phyloP scores from a whole-genome alignment of 257 asterid genomes.

The Thymus quinquecostatus region DNA sequence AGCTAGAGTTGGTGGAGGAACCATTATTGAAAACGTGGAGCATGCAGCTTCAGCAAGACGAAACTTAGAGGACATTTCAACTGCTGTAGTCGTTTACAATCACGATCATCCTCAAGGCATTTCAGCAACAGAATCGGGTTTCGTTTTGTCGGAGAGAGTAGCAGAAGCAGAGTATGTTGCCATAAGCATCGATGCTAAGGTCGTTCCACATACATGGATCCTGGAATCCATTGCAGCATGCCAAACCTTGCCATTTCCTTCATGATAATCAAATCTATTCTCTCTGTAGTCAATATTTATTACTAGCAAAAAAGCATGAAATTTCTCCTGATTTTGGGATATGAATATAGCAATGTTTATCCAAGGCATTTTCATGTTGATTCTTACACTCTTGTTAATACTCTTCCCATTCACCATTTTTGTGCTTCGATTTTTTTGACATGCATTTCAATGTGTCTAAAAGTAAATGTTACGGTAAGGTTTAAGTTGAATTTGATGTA shows the following conservation, averaged over 20 bases:
- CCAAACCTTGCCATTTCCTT: conserved; percentile 43
- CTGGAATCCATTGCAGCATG: conserved; percentile 84
- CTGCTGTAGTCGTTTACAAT: conserved; percentile 56
- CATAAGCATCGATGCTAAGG: conserved; percentile 37
- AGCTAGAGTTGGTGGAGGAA: conserved; percentile 74
- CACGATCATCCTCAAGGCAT: conserved; percentile 44
- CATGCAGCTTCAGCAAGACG: conserved; percentile 31
- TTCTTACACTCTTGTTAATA: too few species aligned
- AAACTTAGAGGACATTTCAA: conserved; percentile 21
- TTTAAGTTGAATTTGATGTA: too few species aligned
- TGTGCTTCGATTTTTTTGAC: too few species aligned
- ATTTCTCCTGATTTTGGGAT: neutral
- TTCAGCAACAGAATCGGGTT: conserved; percentile 42
- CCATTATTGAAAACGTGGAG: conserved; percentile 45
- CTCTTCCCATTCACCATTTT: too few species aligned
- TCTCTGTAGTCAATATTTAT: neutral
- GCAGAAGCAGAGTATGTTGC: conserved; percentile 56
- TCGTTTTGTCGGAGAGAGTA: conserved; percentile 37
- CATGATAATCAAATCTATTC: neutral
- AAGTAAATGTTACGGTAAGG: too few species aligned
- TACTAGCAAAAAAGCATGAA: neutral
- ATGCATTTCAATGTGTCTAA: too few species aligned
- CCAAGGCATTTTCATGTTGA: neutral
- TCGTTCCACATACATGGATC: conserved; percentile 82
- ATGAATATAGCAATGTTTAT: neutral